These are phyloP conservation scores for Schoenoplectus tabernaemontani DNA, from an alignment of 202 grass and related monocot species.

Conservation along the genomic window DNA sequence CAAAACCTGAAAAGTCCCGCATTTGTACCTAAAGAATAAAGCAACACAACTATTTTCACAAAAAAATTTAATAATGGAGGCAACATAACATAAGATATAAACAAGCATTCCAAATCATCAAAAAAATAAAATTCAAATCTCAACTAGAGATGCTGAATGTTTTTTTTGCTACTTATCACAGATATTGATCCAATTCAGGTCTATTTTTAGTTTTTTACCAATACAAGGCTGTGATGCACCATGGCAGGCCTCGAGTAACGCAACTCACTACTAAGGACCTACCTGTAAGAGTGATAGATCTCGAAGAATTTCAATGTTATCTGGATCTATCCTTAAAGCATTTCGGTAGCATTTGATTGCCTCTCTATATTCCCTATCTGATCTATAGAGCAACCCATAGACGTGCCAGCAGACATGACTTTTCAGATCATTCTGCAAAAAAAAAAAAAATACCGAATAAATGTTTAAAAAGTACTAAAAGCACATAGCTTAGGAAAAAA, in stretches of 20 bases:
- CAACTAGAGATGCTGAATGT: neutral
- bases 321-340: constrained; percentile 95
- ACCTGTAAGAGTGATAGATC: constrained; percentile 97
- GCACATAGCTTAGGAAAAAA: neutral
- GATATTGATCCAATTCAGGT: neutral
- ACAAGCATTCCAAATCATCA: neutral
- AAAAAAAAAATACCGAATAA: neutral
- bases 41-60: constrained; percentile 15
- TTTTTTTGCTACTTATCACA: neutral
- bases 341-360: constrained; percentile 99
- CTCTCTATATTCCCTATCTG: constrained; percentile 99
- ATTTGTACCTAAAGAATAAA: constrained; percentile 73
- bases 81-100: neutral
- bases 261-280: constrained; percentile 17
- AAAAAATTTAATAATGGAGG: neutral
- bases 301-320: constrained; percentile 99
- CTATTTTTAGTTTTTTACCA: neutral
- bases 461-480: neutral
- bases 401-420: constrained; percentile 99
- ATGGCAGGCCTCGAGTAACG: neutral
- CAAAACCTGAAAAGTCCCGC: constrained; percentile 93
- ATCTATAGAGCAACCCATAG: constrained; percentile 96
- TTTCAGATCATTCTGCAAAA: constrained; percentile 91
- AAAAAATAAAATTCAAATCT: constrained; percentile 1
- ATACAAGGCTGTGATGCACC: neutral